These are phyloP conservation scores for Luffa aegyptiaca DNA, from an alignment of 306 rosid species.

Conservation along the genomic window DNA sequence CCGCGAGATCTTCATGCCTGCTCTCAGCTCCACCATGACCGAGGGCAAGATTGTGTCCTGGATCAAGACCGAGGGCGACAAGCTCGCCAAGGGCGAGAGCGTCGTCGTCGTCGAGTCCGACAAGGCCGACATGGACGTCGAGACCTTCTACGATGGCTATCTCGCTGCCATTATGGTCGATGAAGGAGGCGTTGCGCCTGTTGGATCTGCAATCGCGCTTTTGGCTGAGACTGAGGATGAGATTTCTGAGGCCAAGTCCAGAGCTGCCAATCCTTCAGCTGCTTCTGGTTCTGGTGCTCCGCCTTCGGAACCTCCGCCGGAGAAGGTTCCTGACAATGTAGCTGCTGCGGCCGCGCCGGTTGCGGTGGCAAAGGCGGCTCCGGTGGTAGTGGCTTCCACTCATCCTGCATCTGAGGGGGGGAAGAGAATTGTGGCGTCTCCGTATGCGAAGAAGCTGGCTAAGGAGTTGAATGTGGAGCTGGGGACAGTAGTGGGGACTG, in stretches of 20 bases:
- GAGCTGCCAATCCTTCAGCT: conserved; percentile 39
- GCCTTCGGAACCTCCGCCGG: conserved; percentile 13
- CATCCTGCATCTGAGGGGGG: conserved; percentile 96
- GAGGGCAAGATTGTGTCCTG: conserved; percentile 96
- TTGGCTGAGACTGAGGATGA: conserved; percentile 83
- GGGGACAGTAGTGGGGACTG: conserved; percentile 53
- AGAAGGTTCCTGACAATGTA: conserved; percentile 19
- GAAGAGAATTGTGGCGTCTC: conserved; percentile 82
- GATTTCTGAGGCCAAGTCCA: conserved; percentile 60
- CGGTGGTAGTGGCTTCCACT: conserved; percentile 23
- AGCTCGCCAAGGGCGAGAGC: conserved; percentile 87
- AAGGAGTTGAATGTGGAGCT: conserved; percentile 77
- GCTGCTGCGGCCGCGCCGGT: conserved; percentile 4
- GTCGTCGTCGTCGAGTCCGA: conserved; percentile 98
- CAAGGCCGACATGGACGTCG: conserved; percentile 98
- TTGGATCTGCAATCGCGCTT: conserved; percentile 84
- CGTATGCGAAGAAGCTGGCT: conserved; percentile 90
- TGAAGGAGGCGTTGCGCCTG: conserved; percentile 76
- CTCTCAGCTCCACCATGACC: conserved; percentile 93
- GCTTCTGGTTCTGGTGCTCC: conserved; percentile 13
- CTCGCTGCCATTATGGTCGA: conserved; percentile 92
- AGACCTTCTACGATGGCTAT: conserved; percentile 90
- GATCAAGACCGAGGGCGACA: conserved; percentile 92
- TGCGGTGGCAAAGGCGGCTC: conserved; percentile 10
- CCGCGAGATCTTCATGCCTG: conserved; percentile 99